phyloP scores from a whole-genome alignment of 495 filamentous ascomycete genomes.

The Aspergillus baeticus region DNA sequence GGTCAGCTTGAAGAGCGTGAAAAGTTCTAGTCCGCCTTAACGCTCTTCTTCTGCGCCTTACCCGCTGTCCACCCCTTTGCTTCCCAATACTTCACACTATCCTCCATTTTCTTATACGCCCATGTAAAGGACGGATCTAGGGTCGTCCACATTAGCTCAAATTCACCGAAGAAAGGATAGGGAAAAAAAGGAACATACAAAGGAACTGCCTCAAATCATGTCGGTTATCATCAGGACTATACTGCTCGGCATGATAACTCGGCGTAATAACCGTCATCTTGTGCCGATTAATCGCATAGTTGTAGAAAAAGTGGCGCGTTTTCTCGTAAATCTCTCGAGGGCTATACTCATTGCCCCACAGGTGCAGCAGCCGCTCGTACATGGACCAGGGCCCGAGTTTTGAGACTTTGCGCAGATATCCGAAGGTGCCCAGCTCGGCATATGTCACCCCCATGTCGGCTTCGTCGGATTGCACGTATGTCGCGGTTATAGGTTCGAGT shows the following conservation, averaged over 20 bases:
- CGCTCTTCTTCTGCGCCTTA: constrained; percentile 41
- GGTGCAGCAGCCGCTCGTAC: constrained; percentile 67
- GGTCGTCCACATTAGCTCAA: background rate
- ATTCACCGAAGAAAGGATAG: background rate
- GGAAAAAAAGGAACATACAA: constrained; percentile 18
- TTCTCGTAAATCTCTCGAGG: constrained; percentile 56
- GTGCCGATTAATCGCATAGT: constrained; percentile 57
- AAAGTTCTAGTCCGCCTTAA: constrained; percentile 34
- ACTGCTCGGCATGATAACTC: constrained; percentile 53
- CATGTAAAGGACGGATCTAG: constrained; percentile 38
- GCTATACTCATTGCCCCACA: constrained; percentile 58
- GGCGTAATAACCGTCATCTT: constrained; percentile 69
- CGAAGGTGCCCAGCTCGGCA: constrained; percentile 56
- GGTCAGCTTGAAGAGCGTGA: background rate
- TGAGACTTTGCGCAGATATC: constrained; percentile 64
- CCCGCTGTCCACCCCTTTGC: constrained; percentile 36
- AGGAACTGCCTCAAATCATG: constrained; percentile 67
- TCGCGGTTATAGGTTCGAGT: constrained; percentile 72
- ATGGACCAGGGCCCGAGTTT: constrained; percentile 73
- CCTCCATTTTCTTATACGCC: constrained; percentile 45
- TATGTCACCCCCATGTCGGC: constrained; percentile 71
- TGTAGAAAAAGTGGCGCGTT: constrained; percentile 65
- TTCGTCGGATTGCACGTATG: constrained; percentile 58
- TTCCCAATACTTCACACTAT: constrained; percentile 40
- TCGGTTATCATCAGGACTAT: constrained; percentile 65